Percentiles rank a stretch among this genome's conserved stretches.
phyloP scores from a whole-genome alignment of 306 rosid species.

The Vicia faba region DNA sequence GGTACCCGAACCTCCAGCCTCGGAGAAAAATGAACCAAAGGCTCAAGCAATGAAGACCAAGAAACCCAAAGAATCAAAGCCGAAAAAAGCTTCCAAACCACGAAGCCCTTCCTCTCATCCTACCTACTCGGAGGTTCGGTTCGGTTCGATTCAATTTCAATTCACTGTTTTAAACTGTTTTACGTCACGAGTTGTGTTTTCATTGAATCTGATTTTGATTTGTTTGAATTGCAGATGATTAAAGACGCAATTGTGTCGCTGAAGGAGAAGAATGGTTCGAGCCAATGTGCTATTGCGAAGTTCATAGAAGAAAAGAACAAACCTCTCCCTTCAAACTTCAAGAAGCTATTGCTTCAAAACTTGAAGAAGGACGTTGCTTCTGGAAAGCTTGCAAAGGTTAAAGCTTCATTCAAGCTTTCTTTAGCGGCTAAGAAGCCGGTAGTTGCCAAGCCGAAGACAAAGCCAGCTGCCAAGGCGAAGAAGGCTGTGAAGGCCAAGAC shows the following conservation, averaged over 20 bases:
- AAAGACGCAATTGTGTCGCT: constrained; percentile 72
- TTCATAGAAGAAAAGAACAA: constrained; percentile 74
- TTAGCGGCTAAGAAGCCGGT: too few species aligned
- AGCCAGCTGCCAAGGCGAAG: background rate
- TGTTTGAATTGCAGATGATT: constrained; percentile 56
- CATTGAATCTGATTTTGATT: constrained; percentile 1
- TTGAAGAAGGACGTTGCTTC: constrained; percentile 78
- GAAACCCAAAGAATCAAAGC: constrained; percentile 54
- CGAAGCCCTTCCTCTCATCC: constrained; percentile 62
- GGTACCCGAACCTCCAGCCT: constrained; percentile 36
- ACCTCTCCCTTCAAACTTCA: constrained; percentile 65
- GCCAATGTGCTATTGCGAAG: constrained; percentile 77
- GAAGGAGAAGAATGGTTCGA: constrained; percentile 75
- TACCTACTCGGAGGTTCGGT: constrained; percentile 68
- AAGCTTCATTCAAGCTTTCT: constrained; percentile 66
- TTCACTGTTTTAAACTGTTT: background rate
- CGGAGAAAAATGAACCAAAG: constrained; percentile 42
- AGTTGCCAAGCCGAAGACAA: background rate
- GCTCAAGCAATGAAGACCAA: constrained; percentile 34
- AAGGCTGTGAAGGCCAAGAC: too few species aligned
- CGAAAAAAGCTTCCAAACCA: constrained; percentile 55
- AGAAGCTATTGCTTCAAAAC: constrained; percentile 65
- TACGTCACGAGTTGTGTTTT: background rate
- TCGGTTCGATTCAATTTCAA: background rate
- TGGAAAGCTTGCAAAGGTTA: constrained; percentile 67